Conservation (phyloP, 257 asterid genomes). For the Misopates orontium region DNA sequence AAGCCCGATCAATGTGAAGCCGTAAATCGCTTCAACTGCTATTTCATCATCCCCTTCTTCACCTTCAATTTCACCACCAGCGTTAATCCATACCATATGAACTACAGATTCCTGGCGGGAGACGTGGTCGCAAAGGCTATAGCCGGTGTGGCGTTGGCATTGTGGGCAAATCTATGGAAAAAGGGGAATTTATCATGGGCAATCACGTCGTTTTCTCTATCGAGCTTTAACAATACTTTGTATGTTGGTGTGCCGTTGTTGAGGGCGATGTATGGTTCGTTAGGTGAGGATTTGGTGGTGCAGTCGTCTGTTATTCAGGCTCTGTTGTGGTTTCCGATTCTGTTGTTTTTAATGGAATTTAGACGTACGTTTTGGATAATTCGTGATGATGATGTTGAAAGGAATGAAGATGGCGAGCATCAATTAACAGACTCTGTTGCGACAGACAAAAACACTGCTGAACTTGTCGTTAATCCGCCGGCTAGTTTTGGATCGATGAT, state of each 20-base stretch:
- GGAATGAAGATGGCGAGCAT: no score
- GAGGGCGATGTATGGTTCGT: conserved; percentile 65
- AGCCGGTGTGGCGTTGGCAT: conserved; percentile 27
- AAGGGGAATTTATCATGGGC: conserved; percentile 55
- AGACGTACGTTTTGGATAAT: conserved; percentile 28
- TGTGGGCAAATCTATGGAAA: conserved; percentile 52
- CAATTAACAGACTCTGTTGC: no score
- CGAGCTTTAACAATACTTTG: no score
- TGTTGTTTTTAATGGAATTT: conserved; percentile 50
- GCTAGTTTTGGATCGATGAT: conserved; percentile 30
- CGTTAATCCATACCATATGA: conserved; percentile 66
- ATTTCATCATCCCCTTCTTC: conserved; percentile 71
- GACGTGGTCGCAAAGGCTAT: conserved; percentile 58
- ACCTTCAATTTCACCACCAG: conserved; percentile 57
- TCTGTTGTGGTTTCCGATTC: conserved; percentile 55
- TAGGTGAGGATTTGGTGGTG: conserved; percentile 55
- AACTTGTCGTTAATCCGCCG: neutral
- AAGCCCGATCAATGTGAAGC: conserved; percentile 68
- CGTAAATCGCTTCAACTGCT: conserved; percentile 66
- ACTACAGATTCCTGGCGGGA: conserved; percentile 52
- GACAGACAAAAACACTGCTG: neutral
- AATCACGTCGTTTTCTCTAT: conserved; percentile 57
- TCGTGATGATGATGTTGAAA: neutral
- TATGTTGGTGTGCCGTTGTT: conserved; percentile 78
- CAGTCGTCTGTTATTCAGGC: conserved; percentile 64